Percentiles rank a stretch among this genome's conserved stretches.
phyloP scores from a whole-genome alignment of 176 grass and related monocot genomes.

The Pharus latifolius region DNA sequence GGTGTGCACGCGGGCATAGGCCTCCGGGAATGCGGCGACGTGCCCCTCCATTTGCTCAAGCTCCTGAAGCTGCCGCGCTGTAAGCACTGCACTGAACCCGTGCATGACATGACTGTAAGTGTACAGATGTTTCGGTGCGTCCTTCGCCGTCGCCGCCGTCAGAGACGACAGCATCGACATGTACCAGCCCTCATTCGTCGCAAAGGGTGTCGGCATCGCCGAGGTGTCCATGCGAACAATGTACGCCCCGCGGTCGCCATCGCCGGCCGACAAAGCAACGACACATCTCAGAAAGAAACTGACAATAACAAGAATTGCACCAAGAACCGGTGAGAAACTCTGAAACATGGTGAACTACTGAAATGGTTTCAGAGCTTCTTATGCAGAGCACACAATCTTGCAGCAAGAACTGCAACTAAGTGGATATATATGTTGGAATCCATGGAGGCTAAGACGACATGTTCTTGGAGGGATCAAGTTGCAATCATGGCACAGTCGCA shows the following conservation, averaged over 20 bases:
- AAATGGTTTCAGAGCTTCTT: background rate
- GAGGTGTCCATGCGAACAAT: slow-evolving; percentile 65
- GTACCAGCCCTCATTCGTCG: slow-evolving; percentile 63
- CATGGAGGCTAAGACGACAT: slow-evolving; percentile 25
- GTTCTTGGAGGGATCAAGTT: background rate
- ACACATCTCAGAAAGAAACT: background rate
- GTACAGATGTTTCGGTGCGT: slow-evolving; percentile 53
- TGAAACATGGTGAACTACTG: slow-evolving; percentile 2
- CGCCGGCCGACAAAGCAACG: background rate
- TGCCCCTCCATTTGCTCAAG: slow-evolving; percentile 18
- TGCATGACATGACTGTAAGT: slow-evolving; percentile 64
- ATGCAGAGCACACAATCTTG: background rate
- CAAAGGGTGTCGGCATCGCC: slow-evolving; percentile 59
- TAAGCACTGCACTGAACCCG: slow-evolving; percentile 60
- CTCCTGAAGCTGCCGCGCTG: slow-evolving; percentile 25
- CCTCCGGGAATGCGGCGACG: slow-evolving; percentile 53
- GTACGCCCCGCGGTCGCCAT: slow-evolving; percentile 24
- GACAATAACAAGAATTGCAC: background rate
- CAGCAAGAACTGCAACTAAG: no score
- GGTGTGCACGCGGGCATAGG: slow-evolving; percentile 50
- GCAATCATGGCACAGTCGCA: slow-evolving; percentile 29
- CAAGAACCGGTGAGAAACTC: background rate
- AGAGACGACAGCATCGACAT: slow-evolving; percentile 48
- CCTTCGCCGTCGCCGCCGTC: background rate
- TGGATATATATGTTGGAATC: slow-evolving; percentile 33